Conservation (phyloP, 2,329 filamentous ascomycete genomes). For the Elsinoe perseae region DNA sequence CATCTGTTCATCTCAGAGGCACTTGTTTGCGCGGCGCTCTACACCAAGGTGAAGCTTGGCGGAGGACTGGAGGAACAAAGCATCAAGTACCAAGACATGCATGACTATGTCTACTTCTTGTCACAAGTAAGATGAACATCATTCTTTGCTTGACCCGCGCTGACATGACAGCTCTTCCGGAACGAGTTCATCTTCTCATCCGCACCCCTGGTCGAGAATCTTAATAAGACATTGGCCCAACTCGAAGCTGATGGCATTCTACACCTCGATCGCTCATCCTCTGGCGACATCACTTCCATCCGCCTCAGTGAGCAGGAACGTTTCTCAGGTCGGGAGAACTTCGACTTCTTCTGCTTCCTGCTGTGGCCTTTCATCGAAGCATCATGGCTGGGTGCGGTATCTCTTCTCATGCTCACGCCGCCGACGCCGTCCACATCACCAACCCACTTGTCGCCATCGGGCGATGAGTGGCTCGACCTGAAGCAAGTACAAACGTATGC, state of each 20-base stretch:
- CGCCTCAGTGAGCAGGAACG: constrained; percentile 72
- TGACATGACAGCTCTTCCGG: constrained; percentile 62
- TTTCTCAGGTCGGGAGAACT: constrained; percentile 78
- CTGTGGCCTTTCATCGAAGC: constrained; percentile 98
- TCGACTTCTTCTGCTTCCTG: constrained; percentile 96
- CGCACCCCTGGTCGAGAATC: constrained; percentile 70
- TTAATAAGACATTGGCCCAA: constrained; percentile 68
- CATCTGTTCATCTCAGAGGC: constrained; percentile 94
- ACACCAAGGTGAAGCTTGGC: constrained; percentile 81
- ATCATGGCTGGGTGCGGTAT: constrained; percentile 83
- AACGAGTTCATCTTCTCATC: constrained; percentile 96
- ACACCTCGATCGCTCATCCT: constrained; percentile 51
- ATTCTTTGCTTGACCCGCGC: not conserved
- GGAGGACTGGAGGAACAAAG: constrained; percentile 76
- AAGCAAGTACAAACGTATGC: constrained; percentile 72
- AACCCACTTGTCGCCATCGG: constrained; percentile 26
- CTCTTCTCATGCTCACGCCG: constrained; percentile 76
- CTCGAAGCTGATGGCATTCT: constrained; percentile 76
- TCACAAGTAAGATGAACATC: constrained; percentile 47
- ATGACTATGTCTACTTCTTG: constrained; percentile 76
- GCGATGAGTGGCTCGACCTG: constrained; percentile 68
- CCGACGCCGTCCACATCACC: constrained; percentile 36
- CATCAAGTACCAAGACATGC: constrained; percentile 65
- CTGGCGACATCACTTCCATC: constrained; percentile 54
- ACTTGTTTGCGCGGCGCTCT: constrained; percentile 81